Conservation (phyloP, 192 early-diverging fungal species). For the Umbelopsis isabellina region DNA sequence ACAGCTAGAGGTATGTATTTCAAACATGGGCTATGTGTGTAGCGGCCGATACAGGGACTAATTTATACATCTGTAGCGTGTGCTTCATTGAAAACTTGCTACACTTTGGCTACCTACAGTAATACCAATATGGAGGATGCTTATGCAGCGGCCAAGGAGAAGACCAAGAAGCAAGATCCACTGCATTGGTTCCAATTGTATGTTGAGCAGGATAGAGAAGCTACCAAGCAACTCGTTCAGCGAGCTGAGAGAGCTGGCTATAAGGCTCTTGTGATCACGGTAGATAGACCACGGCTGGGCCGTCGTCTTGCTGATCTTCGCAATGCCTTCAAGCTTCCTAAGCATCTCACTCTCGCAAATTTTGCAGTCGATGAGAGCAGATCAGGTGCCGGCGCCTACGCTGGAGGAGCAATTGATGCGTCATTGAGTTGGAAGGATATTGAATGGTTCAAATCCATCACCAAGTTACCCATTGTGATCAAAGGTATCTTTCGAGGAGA, state of each 20-base stretch:
- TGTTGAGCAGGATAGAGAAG: conserved; percentile 65
- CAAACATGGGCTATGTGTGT: not conserved
- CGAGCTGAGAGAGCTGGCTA: conserved; percentile 76
- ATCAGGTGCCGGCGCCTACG: conserved; percentile 32
- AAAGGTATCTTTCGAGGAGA: conserved; percentile 89
- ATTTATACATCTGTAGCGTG: conserved; percentile 32
- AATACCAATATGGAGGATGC: conserved; percentile 65
- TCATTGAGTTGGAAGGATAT: conserved; percentile 85
- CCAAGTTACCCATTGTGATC: conserved; percentile 78
- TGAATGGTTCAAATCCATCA: conserved; percentile 80
- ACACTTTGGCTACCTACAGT: conserved; percentile 68
- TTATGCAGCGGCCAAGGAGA: conserved; percentile 31
- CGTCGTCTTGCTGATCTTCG: conserved; percentile 62
- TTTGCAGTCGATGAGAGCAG: conserved; percentile 72
- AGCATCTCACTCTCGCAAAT: conserved; percentile 67
- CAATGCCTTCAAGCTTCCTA: conserved; percentile 58
- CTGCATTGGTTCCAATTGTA: conserved; percentile 77
- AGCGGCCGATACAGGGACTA: not conserved
- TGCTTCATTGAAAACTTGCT: conserved; percentile 44
- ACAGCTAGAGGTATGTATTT: conserved; percentile 56
- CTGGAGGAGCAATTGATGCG: conserved; percentile 62
- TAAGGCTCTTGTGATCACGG: conserved; percentile 76
- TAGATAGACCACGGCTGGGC: conserved; percentile 67
- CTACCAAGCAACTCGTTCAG: conserved; percentile 68
- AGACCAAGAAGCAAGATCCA: conserved; percentile 41